Evolutionary conservation across 257 asterid species (phyloP).

Genomic region (Ballota nigra): DNA sequence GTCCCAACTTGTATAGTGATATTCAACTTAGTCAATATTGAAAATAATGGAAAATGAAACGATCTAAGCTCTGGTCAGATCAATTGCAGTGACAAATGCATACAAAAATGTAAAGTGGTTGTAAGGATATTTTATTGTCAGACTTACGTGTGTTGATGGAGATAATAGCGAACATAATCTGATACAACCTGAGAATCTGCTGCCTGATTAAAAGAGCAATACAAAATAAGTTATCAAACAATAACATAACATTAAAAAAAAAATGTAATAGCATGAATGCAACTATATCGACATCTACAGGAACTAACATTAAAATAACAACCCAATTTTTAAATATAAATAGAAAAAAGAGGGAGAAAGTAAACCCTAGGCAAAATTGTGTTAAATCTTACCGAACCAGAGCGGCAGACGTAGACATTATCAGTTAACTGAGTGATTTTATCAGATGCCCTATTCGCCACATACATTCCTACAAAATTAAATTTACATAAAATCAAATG

Average conservation of each 20-base stretch:
- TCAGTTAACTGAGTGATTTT: conserved; percentile 88
- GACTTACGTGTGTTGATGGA: conserved; percentile 89
- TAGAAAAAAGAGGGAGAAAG: background rate
- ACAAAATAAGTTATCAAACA: conserved; percentile 13
- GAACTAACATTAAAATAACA: background rate
- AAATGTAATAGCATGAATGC: background rate
- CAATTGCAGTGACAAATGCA: background rate
- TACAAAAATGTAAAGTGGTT: background rate
- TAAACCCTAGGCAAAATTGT: background rate
- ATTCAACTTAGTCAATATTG: background rate
- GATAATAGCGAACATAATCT: conserved; percentile 81
- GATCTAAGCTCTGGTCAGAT: background rate
- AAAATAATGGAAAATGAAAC: background rate
- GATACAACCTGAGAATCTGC: conserved; percentile 88
- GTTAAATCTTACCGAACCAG: conserved; percentile 50
- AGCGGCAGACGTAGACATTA: conserved; percentile 87
- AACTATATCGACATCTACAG: background rate
- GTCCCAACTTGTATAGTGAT: background rate
- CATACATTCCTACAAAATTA: conserved; percentile 63
- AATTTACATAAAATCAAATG: background rate
- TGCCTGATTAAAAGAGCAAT: conserved; percentile 48
- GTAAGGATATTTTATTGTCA: background rate
- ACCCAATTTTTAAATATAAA: background rate
- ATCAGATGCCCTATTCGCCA: conserved; percentile 94
- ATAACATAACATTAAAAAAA: too few species aligned